These are phyloP conservation scores for Penicillium pulvis DNA, from an alignment of 495 filamentous ascomycete genomes.

Conservation along the genomic window DNA sequence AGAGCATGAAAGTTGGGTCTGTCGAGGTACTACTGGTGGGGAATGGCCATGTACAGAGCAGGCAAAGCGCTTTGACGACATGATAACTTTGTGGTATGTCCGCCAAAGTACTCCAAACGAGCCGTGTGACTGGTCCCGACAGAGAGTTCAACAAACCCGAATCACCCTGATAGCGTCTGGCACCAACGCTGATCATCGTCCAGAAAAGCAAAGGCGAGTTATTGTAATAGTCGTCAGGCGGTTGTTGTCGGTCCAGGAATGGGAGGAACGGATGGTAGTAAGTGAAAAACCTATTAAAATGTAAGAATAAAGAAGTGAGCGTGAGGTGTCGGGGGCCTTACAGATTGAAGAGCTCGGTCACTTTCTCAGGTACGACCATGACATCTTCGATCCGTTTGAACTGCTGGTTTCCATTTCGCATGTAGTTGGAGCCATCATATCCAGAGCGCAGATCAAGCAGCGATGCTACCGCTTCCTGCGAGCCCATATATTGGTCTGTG, in stretches of 20 bases:
- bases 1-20: constrained; percentile 88
- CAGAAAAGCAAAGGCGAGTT: constrained; percentile 80
- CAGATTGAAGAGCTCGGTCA: constrained; percentile 74
- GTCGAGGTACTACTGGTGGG: constrained; percentile 83
- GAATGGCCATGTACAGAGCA: constrained; percentile 90
- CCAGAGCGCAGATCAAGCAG: constrained; percentile 71
- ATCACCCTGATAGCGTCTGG: constrained; percentile 70
- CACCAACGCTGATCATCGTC: constrained; percentile 81
- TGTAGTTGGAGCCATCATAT: constrained; percentile 48
- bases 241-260: constrained; percentile 70
- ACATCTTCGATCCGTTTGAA: constrained; percentile 69
- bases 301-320: constrained; percentile 13
- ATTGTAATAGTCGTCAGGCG: constrained; percentile 74
- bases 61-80: constrained; percentile 86
- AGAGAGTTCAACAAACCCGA: constrained; percentile 67
- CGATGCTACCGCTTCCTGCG: constrained; percentile 82
- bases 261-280: constrained; percentile 85
- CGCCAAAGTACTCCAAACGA: constrained; percentile 81
- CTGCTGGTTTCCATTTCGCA: constrained; percentile 47
- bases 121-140: constrained; percentile 67
- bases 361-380: constrained; percentile 68
- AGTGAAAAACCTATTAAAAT: constrained; percentile 61
- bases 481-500: constrained; percentile 68
- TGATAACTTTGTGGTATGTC: constrained; percentile 84
- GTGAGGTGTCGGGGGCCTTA: constrained; percentile 31